Base-by-base conservation (phyloP, 2,329 filamentous ascomycete species). In the Beauveria sp. region DNA sequence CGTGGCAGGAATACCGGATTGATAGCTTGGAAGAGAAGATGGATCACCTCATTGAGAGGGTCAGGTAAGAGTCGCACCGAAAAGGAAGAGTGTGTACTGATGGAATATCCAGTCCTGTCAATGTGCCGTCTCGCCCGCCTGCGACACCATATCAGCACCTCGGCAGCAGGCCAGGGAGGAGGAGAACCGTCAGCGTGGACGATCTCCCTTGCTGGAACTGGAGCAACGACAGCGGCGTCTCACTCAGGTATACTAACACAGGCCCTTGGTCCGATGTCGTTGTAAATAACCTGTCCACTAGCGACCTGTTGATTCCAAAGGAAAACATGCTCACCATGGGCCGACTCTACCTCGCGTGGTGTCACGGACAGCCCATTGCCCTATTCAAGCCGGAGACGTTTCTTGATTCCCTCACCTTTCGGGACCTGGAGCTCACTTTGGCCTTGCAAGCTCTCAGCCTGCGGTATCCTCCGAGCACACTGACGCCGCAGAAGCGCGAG, bases 331-430 rank as follows among this genome's bases (percentile, higher is more conserved):
- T 63, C 16, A 57, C 64, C 9, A 63, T 61, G 22, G 67, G 65
- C 14, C 71, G 77, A 51, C 66, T 75, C 2, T 83, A 82, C 65
- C 65, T 81, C 3, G 66, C 72, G 5, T 82, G 78, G 64, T 80
- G 79, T 60, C 77, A 82, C 58, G 77, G 75, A 26, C 80, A 83
- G 56, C 79, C 80, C 6, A 69, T 83, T 24, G 75, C 76, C 18
- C 69, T 83, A 0, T 83, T 83, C 56, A 70, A 75, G 20, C 66
- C 72, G 12, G 69, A 71, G 4, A 71, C 65, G 1, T 80, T 82
- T 63, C 60, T 80, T 9, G 64, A 68, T 6, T 76, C 71, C 43
- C 66, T 81, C 7, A 65, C 69, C 16, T 65, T 70, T 24, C 73
- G 80, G 10, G 69, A 73, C n/a, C 67, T 67, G 0, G 74, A 75